Evolutionary conservation across 495 filamentous ascomycete genomes (phyloP).

Genomic region (Tetracladium setigerum): DNA sequence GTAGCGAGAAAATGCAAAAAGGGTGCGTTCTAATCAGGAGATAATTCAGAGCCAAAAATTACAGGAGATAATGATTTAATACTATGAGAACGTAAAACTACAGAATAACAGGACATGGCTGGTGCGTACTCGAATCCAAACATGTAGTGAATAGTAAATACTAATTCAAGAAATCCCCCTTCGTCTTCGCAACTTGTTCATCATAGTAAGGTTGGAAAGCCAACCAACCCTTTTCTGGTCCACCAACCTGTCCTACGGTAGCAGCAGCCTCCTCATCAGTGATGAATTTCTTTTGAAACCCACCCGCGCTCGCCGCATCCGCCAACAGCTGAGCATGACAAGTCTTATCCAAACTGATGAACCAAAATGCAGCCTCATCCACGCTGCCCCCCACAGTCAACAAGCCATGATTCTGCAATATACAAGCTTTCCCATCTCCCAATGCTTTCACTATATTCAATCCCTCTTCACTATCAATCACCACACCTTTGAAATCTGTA

Average conservation of each 20-base stretch:
- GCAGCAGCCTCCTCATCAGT: conserved; percentile 43
- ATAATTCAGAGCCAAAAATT: too few species aligned
- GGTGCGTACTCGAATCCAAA: too few species aligned
- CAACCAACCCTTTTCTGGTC: conserved; percentile 35
- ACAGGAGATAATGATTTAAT: too few species aligned
- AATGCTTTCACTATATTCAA: conserved; percentile 49
- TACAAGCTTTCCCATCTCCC: conserved; percentile 55
- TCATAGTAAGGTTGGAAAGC: conserved; percentile 45
- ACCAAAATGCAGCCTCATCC: conserved; percentile 63
- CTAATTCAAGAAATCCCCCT: conserved; percentile 30
- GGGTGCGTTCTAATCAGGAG: too few species aligned
- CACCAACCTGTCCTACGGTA: conserved; percentile 26
- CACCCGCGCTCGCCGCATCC: conserved; percentile 48
- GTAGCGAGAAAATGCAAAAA: too few species aligned
- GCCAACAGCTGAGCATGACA: conserved; percentile 61
- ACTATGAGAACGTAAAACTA: too few species aligned
- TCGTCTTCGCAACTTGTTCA: conserved; percentile 37
- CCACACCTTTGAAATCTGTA: conserved; percentile 31
- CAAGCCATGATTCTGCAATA: conserved; percentile 63
- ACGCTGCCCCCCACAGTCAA: conserved; percentile 56
- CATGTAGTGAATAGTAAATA: too few species aligned
- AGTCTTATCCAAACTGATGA: conserved; percentile 55
- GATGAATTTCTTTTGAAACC: conserved; percentile 49
- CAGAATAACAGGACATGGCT: too few species aligned
- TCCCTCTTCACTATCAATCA: conserved; percentile 55